Conservation (phyloP, 139 green algal species). For the Chlamydomonas schloesseri region DNA sequence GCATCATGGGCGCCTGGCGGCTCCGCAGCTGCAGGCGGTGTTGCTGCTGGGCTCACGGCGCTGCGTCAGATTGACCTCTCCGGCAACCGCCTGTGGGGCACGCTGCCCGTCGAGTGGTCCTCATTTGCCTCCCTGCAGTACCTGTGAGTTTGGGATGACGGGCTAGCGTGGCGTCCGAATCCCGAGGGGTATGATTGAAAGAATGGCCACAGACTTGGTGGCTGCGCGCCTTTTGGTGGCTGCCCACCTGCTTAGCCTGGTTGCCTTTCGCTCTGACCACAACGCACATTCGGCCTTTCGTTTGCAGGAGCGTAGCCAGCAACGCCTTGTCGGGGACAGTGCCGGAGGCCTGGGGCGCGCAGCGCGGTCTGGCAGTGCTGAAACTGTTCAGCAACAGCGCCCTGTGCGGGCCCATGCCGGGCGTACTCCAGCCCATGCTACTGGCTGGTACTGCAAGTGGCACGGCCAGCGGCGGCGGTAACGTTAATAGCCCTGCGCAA, state of each 20-base stretch:
- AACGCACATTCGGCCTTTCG: no score
- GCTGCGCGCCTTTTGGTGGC: no score
- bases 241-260: no score
- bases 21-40: neutral
- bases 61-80: slow-evolving; percentile 19
- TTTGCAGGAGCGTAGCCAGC: neutral
- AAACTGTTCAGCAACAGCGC: neutral
- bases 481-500: neutral
- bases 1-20: neutral
- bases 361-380: neutral
- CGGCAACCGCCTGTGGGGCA: slow-evolving; percentile 1
- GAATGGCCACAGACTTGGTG: no score
- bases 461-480: no score
- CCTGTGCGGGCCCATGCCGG: slow-evolving; percentile 17
- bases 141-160: neutral
- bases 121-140: slow-evolving; percentile 16
- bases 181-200: no score
- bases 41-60: neutral
- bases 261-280: no score
- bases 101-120: slow-evolving; percentile 6
- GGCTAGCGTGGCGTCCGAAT: no score
- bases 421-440: neutral
- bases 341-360: slow-evolving; percentile 8
- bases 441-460: no score
- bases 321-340: slow-evolving; percentile 28